A percentile compares a stretch with the other conserved stretches of the same genome.
phyloP scores from a whole-genome alignment of 1,139 yeast species.

The Protomyces inundatus region DNA sequence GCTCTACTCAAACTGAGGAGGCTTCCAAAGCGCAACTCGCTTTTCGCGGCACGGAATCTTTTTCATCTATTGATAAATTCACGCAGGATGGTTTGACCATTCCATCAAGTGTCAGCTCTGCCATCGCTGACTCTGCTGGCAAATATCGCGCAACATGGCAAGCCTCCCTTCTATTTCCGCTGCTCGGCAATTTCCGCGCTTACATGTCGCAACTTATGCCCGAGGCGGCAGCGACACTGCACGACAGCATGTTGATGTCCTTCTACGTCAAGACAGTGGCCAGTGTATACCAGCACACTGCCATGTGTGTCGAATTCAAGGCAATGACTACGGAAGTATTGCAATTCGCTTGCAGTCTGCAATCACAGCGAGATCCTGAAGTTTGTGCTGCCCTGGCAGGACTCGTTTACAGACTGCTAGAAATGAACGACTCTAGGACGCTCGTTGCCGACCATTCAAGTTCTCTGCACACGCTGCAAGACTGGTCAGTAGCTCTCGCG shows the following conservation, averaged over 20 bases:
- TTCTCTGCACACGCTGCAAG: conserved; percentile 10
- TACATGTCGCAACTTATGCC: conserved; percentile 7
- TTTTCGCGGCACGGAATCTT: neutral
- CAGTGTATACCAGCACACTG: neutral
- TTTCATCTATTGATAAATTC: neutral
- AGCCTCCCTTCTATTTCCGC: conserved; percentile 5
- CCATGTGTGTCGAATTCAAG: neutral
- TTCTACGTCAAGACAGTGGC: conserved; percentile 9
- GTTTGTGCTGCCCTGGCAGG: neutral
- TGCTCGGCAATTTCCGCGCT: conserved; percentile 11
- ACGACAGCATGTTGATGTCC: conserved; percentile 9
- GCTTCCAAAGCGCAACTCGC: neutral
- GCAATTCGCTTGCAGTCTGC: neutral
- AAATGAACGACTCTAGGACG: conserved; percentile 1
- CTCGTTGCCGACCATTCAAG: neutral
- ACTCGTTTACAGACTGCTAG: neutral
- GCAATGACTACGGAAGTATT: conserved; percentile 10
- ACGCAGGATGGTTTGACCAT: too few relatives aligned
- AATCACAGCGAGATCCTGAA: neutral
- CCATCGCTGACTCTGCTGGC: neutral
- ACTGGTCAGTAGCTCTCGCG: conserved; percentile 1
- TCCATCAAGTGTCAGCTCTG: neutral
- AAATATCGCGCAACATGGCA: neutral
- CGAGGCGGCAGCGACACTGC: conserved; percentile 1
- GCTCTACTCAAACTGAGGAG: neutral